Percentiles rank a stretch among this genome's conserved stretches.
Evolutionary conservation across 106 monocot species (phyloP).

Genomic region (Ottelia alismoides): DNA sequence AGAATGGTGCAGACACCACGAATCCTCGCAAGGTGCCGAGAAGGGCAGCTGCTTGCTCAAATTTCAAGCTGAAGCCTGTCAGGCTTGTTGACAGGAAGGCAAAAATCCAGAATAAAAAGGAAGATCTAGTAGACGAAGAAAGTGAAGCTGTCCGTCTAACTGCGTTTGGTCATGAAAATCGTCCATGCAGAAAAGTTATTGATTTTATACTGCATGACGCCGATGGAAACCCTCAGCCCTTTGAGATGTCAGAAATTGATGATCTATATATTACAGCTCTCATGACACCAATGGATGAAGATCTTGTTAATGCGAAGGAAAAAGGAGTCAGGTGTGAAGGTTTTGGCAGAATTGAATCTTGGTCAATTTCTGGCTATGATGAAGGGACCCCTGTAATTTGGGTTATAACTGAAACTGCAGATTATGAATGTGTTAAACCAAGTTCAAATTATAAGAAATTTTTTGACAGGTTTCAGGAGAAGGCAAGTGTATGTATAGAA

Average conservation of each 20-base stretch:
- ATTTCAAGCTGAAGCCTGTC: conserved; percentile 74
- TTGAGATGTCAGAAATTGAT: conserved; percentile 91
- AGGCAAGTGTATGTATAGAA: conserved; percentile 73
- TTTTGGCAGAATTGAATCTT: conserved; percentile 89
- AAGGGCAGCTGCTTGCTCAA: conserved; percentile 66
- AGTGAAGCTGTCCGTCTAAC: conserved; percentile 62
- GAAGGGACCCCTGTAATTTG: conserved; percentile 80
- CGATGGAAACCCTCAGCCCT: conserved; percentile 76
- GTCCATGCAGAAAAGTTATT: conserved; percentile 59
- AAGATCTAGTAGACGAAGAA: conserved; percentile 52
- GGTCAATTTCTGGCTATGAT: conserved; percentile 98
- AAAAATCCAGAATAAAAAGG: conserved; percentile 28
- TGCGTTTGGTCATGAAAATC: conserved; percentile 53
- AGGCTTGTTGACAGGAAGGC: conserved; percentile 36
- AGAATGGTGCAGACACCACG: no score
- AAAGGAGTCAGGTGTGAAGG: conserved; percentile 76
- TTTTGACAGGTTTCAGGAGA: conserved; percentile 62
- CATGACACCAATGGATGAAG: conserved; percentile 86
- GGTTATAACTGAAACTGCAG: conserved; percentile 79
- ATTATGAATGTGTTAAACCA: conserved; percentile 96
- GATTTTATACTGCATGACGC: conserved; percentile 85
- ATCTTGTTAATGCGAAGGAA: conserved; percentile 62
- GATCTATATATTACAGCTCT: conserved; percentile 78
- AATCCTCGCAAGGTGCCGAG: conserved; percentile 55
- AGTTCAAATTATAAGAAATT: conserved; percentile 59